Base-by-base conservation (phyloP, 345 rosid species). In the Raphanus raphanistrum region DNA sequence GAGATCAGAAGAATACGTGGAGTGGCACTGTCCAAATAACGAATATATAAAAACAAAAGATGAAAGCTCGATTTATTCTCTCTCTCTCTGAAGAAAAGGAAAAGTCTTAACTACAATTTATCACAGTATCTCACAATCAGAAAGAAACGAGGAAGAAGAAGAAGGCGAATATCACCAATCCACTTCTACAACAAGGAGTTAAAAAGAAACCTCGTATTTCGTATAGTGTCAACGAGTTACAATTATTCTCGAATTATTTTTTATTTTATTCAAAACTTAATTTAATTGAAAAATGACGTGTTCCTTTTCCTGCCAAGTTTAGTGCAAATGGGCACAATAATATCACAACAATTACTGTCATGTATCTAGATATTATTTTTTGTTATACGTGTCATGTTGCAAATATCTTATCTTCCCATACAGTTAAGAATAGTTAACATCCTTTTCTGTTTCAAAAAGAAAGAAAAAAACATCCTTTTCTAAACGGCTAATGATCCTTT, bases 1-100 rank as follows among this genome's bases (percentile, higher is more conserved):
- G 72, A 63, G 71, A 64, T 13, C 4, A 41, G 48, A 41, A 41
- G 48, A 41, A 62, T 29, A 79, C 76, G 83, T 80, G 79, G 76
- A 75, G 41, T 1, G 15, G 70, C 26, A 41, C 66, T 17, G 72
- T 70, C 82, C 82, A 69, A 54, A 72, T 9, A 74, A 73, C 16
- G 6, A 55, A 35, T 12, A 32, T 1, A 25, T 8, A 15, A 0
- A n/a, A 9, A 21, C 21, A 66, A 13, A 12, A 8, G 57, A 71
- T 10, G 31, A 68, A 57, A 36, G 10, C 9, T 28, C 5, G 6
- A 16, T 15, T 55, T 38, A 36, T 70, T 15, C 3, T 3, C 1
- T 32, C 16, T 58, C 48, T 71, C 31, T 63, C 75, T 50, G n/a
- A 58, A 58, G 0, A 58, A 1, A 25, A 27, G 2, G 5, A 25